Percentiles rank a stretch among this genome's conserved stretches.
Evolutionary conservation across 352 stramenopile species (phyloP).

Genomic region (Pythium dissimile): DNA sequence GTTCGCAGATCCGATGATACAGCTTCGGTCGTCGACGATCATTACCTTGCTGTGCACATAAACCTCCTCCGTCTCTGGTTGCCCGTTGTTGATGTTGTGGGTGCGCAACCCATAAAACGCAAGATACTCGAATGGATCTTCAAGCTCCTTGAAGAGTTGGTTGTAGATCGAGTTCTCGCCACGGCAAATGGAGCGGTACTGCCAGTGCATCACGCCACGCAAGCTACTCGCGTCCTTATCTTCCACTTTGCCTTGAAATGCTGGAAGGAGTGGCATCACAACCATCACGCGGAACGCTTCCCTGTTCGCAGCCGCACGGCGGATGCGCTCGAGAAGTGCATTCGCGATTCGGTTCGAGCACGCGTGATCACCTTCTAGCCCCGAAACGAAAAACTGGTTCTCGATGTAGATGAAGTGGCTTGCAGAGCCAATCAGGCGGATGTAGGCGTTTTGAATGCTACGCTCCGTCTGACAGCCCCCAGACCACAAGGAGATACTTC

Average conservation of each 20-base stretch:
- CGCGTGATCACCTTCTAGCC: constrained; percentile 74
- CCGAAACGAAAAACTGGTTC: constrained; percentile 89
- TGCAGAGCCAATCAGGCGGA: constrained; percentile 81
- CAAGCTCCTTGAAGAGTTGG: constrained; percentile 68
- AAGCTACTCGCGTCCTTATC: constrained; percentile 82
- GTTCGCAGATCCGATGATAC: constrained; percentile 84
- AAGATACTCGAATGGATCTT: constrained; percentile 87
- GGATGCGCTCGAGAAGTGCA: constrained; percentile 73
- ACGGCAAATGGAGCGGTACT: constrained; percentile 84
- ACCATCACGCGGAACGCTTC: constrained; percentile 85
- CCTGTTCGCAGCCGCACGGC: constrained; percentile 70
- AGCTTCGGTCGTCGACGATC: constrained; percentile 79
- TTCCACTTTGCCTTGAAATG: constrained; percentile 73
- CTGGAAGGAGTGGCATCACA: constrained; percentile 78
- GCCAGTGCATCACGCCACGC: constrained; percentile 85
- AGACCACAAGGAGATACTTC: constrained; percentile 81
- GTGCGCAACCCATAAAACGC: constrained; percentile 81
- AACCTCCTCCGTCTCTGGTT: constrained; percentile 68
- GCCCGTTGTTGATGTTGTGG: constrained; percentile 35
- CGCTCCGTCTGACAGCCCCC: constrained; percentile 73
- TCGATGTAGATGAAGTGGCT: constrained; percentile 93
- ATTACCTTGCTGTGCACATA: constrained; percentile 92
- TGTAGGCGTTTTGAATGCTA: constrained; percentile 90
- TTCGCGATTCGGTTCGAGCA: constrained; percentile 84
- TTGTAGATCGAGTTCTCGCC: constrained; percentile 82